Evolutionary conservation across 2,329 filamentous ascomycete species (phyloP).

Genomic region (Penicillium sp.): DNA sequence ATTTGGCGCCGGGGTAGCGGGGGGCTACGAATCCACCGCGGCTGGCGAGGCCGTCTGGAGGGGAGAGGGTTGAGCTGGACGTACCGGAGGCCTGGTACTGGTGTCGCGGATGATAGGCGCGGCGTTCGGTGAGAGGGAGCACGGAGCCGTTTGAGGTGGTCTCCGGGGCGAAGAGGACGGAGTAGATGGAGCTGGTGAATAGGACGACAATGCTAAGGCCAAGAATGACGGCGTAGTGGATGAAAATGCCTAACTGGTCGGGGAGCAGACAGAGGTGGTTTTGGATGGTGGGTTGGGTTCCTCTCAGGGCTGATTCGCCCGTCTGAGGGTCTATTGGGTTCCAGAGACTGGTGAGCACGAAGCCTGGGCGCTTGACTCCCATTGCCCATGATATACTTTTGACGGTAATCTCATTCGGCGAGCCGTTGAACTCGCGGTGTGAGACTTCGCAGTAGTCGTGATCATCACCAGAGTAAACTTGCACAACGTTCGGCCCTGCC

Average conservation of each 20-base stretch:
- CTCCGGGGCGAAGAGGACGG: conserved; percentile 24
- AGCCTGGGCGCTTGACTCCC: conserved; percentile 83
- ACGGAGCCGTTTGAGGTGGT: conserved; percentile 16
- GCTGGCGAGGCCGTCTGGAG: conserved; percentile 28
- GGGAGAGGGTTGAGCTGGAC: conserved; percentile 30
- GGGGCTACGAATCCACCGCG: conserved; percentile 22
- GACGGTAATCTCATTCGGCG: conserved; percentile 77
- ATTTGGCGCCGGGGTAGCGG: conserved; percentile 16
- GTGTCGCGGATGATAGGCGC: conserved; percentile 20
- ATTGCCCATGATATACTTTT: conserved; percentile 96
- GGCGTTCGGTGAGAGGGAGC: conserved; percentile 31
- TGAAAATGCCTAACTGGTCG: conserved; percentile 78
- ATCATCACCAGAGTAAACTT: conserved; percentile 92
- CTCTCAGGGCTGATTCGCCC: conserved; percentile 28
- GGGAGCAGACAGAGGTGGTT: conserved; percentile 87
- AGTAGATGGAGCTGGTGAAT: conserved; percentile 40
- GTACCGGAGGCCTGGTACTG: conserved; percentile 29
- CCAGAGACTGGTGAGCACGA: conserved; percentile 83
- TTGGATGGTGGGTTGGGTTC: conserved; percentile 60
- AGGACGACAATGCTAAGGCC: conserved; percentile 50
- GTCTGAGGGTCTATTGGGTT: conserved; percentile 69
- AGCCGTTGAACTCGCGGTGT: conserved; percentile 64
- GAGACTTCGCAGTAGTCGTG: conserved; percentile 94
- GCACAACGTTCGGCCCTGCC: conserved; percentile 68
- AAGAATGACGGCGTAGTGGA: conserved; percentile 67